These are phyloP conservation scores for Starmerella stigmatis DNA, from an alignment of 805 yeast genomes.

Conservation along the genomic window DNA sequence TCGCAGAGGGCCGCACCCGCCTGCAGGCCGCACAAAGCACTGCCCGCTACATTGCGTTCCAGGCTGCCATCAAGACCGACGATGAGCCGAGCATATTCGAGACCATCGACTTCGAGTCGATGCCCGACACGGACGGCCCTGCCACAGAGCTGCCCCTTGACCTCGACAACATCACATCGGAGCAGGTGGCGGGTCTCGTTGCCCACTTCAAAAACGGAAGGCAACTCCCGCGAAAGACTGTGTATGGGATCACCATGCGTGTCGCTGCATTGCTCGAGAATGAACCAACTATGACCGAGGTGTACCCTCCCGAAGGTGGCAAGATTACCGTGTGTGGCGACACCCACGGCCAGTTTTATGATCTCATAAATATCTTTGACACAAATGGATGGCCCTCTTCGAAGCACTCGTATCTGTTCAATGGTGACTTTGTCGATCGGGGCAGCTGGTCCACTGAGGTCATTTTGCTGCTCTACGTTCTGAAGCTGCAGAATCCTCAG, in stretches of 20 bases:
- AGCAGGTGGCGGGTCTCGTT: conserved; percentile 55
- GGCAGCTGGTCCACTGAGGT: conserved; percentile 99
- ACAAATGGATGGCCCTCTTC: conserved; percentile 60
- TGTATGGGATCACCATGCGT: conserved; percentile 66
- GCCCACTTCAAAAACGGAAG: conserved; percentile 64
- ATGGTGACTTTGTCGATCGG: conserved; percentile 96
- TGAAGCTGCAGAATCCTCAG: conserved; percentile 66
- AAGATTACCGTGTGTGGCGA: conserved; percentile 86
- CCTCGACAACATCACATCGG: conserved; percentile 39
- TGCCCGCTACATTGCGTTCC: conserved; percentile 67
- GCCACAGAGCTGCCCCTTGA: conserved; percentile 41
- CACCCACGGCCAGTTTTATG: conserved; percentile 94
- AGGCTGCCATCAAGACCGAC: conserved; percentile 71
- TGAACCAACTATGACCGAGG: conserved; percentile 70
- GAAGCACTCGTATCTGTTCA: conserved; percentile 70
- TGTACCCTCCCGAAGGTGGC: conserved; percentile 35
- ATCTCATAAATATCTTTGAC: conserved; percentile 65
- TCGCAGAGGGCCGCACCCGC: conserved; percentile 53
- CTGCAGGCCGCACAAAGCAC: conserved; percentile 53
- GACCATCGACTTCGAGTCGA: conserved; percentile 27
- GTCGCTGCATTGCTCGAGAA: conserved; percentile 51
- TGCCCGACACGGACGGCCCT: conserved; percentile 38
- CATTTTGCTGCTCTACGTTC: conserved; percentile 64
- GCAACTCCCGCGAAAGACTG: conserved; percentile 67
- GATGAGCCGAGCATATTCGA: conserved; percentile 45